These are phyloP conservation scores for Lactuca sativa DNA, from an alignment of 129 eudicot genomes.

Conservation along the genomic window DNA sequence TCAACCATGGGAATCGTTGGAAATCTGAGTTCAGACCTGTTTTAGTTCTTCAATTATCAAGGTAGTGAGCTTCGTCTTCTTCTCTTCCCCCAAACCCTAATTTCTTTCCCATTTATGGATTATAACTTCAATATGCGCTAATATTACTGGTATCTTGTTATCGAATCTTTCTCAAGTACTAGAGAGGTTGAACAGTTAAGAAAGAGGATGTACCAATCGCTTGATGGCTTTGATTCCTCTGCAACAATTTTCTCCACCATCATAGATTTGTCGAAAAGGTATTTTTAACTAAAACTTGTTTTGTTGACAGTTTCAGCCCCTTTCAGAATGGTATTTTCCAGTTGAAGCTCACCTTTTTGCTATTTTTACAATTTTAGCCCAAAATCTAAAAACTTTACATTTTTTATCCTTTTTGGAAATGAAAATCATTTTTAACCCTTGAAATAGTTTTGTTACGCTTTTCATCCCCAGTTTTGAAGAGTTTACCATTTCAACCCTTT, in stretches of 20 bases:
- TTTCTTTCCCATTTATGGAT: neutral
- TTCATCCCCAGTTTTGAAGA: no score
- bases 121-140: neutral
- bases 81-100: conserved; percentile 9
- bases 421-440: no score
- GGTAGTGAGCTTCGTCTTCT: conserved; percentile 30
- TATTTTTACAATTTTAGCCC: no score
- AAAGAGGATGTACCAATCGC: conserved; percentile 65
- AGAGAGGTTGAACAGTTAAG: conserved; percentile 67
- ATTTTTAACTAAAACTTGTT: no score
- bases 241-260: conserved; percentile 88
- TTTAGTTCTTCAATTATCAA: conserved; percentile 62
- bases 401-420: no score
- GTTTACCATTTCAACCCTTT: no score
- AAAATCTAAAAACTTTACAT: no score
- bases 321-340: no score
- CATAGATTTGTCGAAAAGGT: no score
- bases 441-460: no score
- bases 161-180: conserved; percentile 66
- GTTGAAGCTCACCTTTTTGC: no score
- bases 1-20: conserved; percentile 55
- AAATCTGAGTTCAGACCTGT: conserved; percentile 53
- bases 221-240: conserved; percentile 62
- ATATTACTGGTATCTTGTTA: conserved; percentile 56
- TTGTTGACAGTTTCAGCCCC: no score